Evolutionary conservation across 1,139 yeast species (phyloP).

Genomic region (Kodamaea derodonti): DNA sequence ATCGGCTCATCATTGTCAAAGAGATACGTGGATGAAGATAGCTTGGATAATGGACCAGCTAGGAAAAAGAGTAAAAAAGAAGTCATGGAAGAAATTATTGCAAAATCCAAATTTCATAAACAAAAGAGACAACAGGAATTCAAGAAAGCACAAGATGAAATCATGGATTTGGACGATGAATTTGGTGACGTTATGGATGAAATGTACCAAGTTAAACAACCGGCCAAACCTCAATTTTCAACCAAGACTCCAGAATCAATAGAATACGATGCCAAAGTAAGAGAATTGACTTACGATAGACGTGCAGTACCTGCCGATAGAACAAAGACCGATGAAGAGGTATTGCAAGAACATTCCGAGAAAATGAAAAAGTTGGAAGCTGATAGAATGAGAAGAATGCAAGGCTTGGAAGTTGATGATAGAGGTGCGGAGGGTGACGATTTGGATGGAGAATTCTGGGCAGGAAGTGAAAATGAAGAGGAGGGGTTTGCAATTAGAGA

Average conservation of each 20-base stretch:
- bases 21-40: conserved; percentile 35
- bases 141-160: conserved; percentile 64
- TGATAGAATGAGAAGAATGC: conserved; percentile 82
- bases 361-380: conserved; percentile 67
- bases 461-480: conserved; percentile 48
- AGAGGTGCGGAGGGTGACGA: conserved; percentile 67
- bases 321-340: conserved; percentile 88
- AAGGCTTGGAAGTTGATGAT: conserved; percentile 51
- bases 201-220: conserved; percentile 20
- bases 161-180: conserved; percentile 73
- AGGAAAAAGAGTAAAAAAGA: conserved; percentile 86
- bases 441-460: conserved; percentile 58
- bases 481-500: conserved; percentile 29
- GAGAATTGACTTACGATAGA: conserved; percentile 77
- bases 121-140: conserved; percentile 82
- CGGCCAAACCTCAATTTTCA: conserved; percentile 18
- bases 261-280: conserved; percentile 72
- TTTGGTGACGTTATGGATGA: conserved; percentile 77
- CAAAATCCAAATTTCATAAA: conserved; percentile 87
- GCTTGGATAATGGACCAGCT: conserved; percentile 30
- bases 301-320: conserved; percentile 96
- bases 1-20: conserved; percentile 4
- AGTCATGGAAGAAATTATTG: conserved; percentile 94
- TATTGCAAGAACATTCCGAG: conserved; percentile 64
- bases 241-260: conserved; percentile 44